Evolutionary conservation across 164 flowering plant species (phyloP).

Genomic region (Cinnamomum chago): DNA sequence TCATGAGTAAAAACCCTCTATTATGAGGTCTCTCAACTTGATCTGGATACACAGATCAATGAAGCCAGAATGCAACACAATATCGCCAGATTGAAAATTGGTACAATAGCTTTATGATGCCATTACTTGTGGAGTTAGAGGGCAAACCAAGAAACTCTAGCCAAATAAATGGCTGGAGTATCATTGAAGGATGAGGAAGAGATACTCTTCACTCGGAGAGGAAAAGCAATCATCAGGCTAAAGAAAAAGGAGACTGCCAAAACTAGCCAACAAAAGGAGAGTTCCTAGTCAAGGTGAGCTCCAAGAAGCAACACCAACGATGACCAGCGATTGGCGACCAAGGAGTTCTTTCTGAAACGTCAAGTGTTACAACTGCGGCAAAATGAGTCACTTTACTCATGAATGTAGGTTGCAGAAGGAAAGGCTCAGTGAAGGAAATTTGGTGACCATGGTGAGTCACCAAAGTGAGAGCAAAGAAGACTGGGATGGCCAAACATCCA

Average conservation of each 20-base stretch:
- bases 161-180: slow-evolving; percentile 1
- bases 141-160: slow-evolving; percentile 13
- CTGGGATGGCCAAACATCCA: too few species aligned
- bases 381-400: too few species aligned
- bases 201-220: not conserved
- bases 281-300: not conserved
- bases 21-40: slow-evolving; percentile 12
- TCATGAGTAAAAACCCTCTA: not conserved
- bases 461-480: too few species aligned
- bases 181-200: not conserved
- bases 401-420: too few species aligned
- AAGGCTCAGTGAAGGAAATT: too few species aligned
- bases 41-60: slow-evolving; percentile 6
- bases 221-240: not conserved
- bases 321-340: not conserved
- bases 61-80: slow-evolving; percentile 3
- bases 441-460: too few species aligned
- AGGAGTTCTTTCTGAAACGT: not conserved
- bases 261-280: not conserved
- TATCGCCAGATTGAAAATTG: slow-evolving; percentile 4
- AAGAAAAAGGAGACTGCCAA: not conserved
- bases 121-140: slow-evolving; percentile 14
- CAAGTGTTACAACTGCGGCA: not conserved
- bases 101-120: slow-evolving; percentile 12
- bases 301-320: not conserved